A percentile compares a stretch with the other conserved stretches of the same genome.
These are phyloP conservation scores for Xerocomus potaroensis DNA, from an alignment of 768 basidiomycete genomes.

Conservation along the genomic window DNA sequence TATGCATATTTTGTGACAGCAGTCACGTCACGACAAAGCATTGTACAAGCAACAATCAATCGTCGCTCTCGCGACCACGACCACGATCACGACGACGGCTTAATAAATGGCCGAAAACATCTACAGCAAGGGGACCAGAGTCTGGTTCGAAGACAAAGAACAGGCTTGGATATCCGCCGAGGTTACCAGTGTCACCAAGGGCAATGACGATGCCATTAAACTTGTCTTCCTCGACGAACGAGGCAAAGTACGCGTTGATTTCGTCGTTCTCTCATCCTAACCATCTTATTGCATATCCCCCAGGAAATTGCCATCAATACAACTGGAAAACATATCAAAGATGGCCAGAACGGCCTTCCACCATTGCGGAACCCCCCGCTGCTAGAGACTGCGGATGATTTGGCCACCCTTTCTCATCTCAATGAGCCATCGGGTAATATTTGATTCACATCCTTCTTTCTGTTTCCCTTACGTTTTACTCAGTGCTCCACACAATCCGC, in stretches of 20 bases:
- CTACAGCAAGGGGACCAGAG: slow-evolving; percentile 84
- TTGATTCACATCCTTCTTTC: slow-evolving; percentile 19
- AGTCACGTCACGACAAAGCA: slow-evolving; percentile 23
- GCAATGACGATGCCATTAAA: slow-evolving; percentile 69
- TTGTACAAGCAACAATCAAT: not conserved
- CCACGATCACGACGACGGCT: slow-evolving; percentile 24
- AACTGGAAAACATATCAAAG: slow-evolving; percentile 74
- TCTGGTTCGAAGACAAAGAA: slow-evolving; percentile 94
- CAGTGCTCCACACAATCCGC: slow-evolving; percentile 94
- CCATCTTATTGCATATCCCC: not conserved
- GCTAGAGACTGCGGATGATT: slow-evolving; percentile 94
- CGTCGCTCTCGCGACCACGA: slow-evolving; percentile 18
- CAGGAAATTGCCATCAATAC: slow-evolving; percentile 81
- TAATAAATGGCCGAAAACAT: slow-evolving; percentile 90
- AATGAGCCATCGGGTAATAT: slow-evolving; percentile 92
- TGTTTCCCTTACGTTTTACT: slow-evolving; percentile 1
- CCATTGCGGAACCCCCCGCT: slow-evolving; percentile 95
- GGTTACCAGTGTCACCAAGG: slow-evolving; percentile 62
- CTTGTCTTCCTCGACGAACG: slow-evolving; percentile 87
- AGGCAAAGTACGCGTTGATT: slow-evolving; percentile 63
- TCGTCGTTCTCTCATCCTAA: slow-evolving; percentile 1
- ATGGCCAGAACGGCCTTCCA: slow-evolving; percentile 76
- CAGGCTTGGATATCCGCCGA: slow-evolving; percentile 92
- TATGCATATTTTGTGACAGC: slow-evolving; percentile 7
- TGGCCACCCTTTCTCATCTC: slow-evolving; percentile 95